Evolutionary conservation across 164 flowering plant species (phyloP).

Genomic region (Aristolochia contorta): DNA sequence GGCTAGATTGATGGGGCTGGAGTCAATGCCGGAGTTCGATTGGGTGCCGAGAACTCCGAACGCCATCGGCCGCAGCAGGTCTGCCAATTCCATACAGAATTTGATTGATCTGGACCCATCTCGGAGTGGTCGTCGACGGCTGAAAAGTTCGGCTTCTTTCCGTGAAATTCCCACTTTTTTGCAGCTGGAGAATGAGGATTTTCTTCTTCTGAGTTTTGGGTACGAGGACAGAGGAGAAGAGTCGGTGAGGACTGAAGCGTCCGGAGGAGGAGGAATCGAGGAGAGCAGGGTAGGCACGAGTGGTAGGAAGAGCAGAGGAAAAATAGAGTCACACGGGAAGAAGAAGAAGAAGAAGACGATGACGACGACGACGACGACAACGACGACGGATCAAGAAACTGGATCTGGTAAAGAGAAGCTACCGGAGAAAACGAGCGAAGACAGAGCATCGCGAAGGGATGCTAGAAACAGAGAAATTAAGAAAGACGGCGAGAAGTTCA

Average conservation of each 20-base stretch:
- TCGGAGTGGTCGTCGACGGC: slow-evolving; percentile 28
- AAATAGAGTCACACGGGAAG: neutral
- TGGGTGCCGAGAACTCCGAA: slow-evolving; percentile 1
- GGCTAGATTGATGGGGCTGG: slow-evolving; percentile 68
- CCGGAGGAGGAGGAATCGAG: neutral
- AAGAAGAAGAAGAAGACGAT: neutral
- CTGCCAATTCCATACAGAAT: slow-evolving; percentile 44
- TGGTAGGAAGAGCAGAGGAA: neutral
- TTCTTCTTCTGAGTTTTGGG: slow-evolving; percentile 48
- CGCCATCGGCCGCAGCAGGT: slow-evolving; percentile 43
- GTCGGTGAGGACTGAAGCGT: neutral
- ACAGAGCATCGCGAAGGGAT: neutral
- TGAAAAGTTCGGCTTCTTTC: slow-evolving; percentile 45
- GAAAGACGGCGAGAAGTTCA: neutral
- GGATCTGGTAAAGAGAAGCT: neutral
- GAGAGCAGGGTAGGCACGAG: neutral
- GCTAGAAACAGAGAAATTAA: neutral
- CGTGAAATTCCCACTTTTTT: slow-evolving; percentile 34
- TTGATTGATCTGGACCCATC: slow-evolving; percentile 23
- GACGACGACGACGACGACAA: neutral
- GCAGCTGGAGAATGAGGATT: slow-evolving; percentile 22
- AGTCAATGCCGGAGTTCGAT: slow-evolving; percentile 28
- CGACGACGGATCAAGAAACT: neutral
- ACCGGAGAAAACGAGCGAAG: neutral
- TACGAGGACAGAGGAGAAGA: slow-evolving; percentile 14